Evolutionary conservation across 768 basidiomycete species (phyloP), one percentile per base, ranked within the genome.

Genomic region (Wakefieldia striispora): DNA sequence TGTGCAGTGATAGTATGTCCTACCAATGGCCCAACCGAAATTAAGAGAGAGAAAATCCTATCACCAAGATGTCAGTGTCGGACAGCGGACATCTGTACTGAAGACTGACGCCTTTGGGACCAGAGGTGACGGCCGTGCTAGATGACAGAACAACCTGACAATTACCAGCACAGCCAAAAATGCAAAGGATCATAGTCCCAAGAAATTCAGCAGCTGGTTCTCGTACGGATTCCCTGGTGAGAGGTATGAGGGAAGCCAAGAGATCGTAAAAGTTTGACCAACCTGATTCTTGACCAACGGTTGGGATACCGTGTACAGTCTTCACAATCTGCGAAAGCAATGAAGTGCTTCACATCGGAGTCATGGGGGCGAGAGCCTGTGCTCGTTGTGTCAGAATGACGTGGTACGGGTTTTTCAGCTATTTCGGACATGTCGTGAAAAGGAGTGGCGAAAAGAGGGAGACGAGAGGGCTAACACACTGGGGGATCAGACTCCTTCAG

Each of bases 161-260:
- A 49, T 78, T 71, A 36, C 77, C 76, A 38, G 82, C 83, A 37
- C 69, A 70, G 20, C 84, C 84, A 52, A 85, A 80, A 45, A 83
- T 76, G 47, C 83, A 68, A 9, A 86, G 67, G 26, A 85, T 69
- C 59, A 76, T 76, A 8, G 76, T 73, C 17, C 83, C 84, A 38
- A 84, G 58, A 55, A 85, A 83, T 63, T 86, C 84, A 14, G 82
- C 85, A 24, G 74, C 75, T 14, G 82, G 77, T 64, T 87, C 84
- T 50, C 79, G 72, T 35, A 85, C 60, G 40, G 62, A 59, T 48
- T 72, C 66, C 26, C 82, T 80, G 49, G 27, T 6, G 14, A 21
- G 33, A 44, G 20, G 19, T 61, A 19, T 61, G 39, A 63, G 43
- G n/a, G 44, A 10, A 21, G 40, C 4, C 3, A 1, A 39, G 14